Percentiles rank a stretch among this genome's conserved stretches.
phyloP scores from a whole-genome alignment of 1,139 yeast species.

The Candida tunisiensis region DNA sequence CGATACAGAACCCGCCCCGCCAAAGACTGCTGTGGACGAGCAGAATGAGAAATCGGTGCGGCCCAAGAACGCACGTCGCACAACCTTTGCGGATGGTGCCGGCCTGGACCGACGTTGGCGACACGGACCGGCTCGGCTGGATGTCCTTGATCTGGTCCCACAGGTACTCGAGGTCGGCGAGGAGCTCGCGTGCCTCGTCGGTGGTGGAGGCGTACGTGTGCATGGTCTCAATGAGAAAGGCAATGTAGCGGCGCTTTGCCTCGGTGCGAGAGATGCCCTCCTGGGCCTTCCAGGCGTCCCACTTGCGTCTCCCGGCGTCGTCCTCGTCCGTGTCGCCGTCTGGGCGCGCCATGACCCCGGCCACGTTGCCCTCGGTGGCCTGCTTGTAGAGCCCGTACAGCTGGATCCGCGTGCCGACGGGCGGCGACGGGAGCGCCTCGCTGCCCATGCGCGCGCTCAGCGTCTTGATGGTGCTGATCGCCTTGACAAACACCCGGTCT shows the following conservation, averaged over 20 bases:
- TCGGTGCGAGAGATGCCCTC: slow-evolving; percentile 55
- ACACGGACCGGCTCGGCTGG: too few relatives aligned
- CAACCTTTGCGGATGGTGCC: too few relatives aligned
- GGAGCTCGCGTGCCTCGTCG: too few relatives aligned
- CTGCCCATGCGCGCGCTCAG: slow-evolving; percentile 52
- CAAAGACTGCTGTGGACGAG: too few relatives aligned
- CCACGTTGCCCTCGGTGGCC: slow-evolving; percentile 76
- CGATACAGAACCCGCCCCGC: too few relatives aligned
- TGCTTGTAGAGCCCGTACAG: slow-evolving; percentile 76
- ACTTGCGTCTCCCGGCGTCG: slow-evolving; percentile 52
- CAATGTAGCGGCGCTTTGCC: slow-evolving; percentile 57
- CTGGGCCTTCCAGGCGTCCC: slow-evolving; percentile 73
- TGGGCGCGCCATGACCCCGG: slow-evolving; percentile 51
- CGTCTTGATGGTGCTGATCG: slow-evolving; percentile 62
- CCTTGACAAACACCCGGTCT: slow-evolving; percentile 70
- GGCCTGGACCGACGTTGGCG: too few relatives aligned
- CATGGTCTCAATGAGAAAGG: slow-evolving; percentile 59
- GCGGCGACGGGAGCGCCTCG: slow-evolving; percentile 67
- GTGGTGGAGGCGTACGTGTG: slow-evolving; percentile 51
- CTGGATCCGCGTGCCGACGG: slow-evolving; percentile 50
- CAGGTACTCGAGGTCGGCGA: slow-evolving; percentile 43
- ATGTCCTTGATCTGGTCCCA: slow-evolving; percentile 64
- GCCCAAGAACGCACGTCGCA: too few relatives aligned
- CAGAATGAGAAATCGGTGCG: too few relatives aligned
- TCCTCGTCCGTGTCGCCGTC: slow-evolving; percentile 42